Base-by-base conservation (phyloP, 140 eudicot genomes). In the Senecio squalidus region DNA sequence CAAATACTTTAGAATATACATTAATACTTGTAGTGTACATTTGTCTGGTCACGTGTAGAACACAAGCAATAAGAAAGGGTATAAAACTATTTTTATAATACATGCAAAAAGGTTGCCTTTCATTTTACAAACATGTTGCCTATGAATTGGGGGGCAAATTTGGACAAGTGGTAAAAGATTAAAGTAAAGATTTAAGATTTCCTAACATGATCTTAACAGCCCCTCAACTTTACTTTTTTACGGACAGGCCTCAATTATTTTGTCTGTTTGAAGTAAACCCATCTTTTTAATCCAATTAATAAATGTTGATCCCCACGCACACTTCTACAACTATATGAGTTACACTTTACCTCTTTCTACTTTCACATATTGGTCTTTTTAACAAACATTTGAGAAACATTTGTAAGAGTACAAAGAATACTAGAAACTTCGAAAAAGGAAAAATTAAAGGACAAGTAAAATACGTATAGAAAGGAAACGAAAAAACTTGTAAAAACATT, bases 51-150 rank as follows among this genome's bases (percentile, higher is more conserved):
- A 56, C 71, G 30, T 55, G 55, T 20, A 38, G 26, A 20, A 18
- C 47, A 66, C 63, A n/a, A 36, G 41, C 48, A n/a, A 40, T 47
- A 22, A 21, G 36, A n/a, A 65, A 16, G 21, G 24, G 28, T 18
- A 38, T 52, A 20, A 29, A 62, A 47, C 9, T 13, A 30, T 18
- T 11, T 47, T 33, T 24, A 15, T 21, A 16, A 25, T 22, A 6
- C 17, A 39, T 28, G 60, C 16, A 38, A 62, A 53, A 54, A 56
- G 50, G 66, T 45, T 72, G 77, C 66, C 77, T 26, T 46, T 40
- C 34, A 48, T 14, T 46, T 72, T 49, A 64, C 72, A 67, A 43
- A 72, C 77, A 72, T 72, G 66, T 48, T 72, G 77, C 77, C 72
- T n/a, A 56, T 56, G 48, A 39, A 55, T 27, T 48, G 38, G 77